Conservation (phyloP, 2,329 filamentous ascomycete genomes). For the Davidsoniella australis region DNA sequence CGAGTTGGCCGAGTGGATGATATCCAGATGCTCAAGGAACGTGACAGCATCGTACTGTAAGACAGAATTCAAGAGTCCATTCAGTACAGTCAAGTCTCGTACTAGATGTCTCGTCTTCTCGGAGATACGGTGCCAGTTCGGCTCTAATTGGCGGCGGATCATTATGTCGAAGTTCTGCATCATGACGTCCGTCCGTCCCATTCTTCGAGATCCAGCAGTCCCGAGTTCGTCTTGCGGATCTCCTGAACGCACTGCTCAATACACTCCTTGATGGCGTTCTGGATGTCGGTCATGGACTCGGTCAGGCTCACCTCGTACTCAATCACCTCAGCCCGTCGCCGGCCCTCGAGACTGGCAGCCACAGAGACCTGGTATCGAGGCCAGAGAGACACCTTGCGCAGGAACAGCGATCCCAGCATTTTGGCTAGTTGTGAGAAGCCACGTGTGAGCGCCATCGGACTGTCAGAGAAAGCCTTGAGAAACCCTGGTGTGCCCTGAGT, state of each 20-base stretch:
- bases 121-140: conserved; percentile 92
- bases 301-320: conserved; percentile 95
- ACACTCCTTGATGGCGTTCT: conserved; percentile 87
- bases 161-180: conserved; percentile 85
- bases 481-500: conserved; percentile 66
- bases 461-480: conserved; percentile 89
- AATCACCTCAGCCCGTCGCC: conserved; percentile 88
- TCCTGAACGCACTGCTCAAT: conserved; percentile 90
- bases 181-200: conserved; percentile 87
- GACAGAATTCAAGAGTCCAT: conserved; percentile 65
- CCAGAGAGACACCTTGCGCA: conserved; percentile 78
- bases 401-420: conserved; percentile 84
- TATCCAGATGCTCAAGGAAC: conserved; percentile 86
- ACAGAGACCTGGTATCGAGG: conserved; percentile 87
- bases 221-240: conserved; percentile 76
- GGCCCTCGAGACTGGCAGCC: conserved; percentile 74
- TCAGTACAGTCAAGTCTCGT: conserved; percentile 67
- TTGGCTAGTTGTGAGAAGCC: conserved; percentile 77
- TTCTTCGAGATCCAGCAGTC: conserved; percentile 75
- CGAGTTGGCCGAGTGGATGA: conserved; percentile 77
- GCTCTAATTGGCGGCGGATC: conserved; percentile 76
- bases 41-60: conserved; percentile 79
- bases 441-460: conserved; percentile 73
- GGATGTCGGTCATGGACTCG: conserved; percentile 79
- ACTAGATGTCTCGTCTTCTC: conserved; percentile 93